phyloP scores from a whole-genome alignment of 805 yeast genomes.

The Ogataea thermomethanolica region DNA sequence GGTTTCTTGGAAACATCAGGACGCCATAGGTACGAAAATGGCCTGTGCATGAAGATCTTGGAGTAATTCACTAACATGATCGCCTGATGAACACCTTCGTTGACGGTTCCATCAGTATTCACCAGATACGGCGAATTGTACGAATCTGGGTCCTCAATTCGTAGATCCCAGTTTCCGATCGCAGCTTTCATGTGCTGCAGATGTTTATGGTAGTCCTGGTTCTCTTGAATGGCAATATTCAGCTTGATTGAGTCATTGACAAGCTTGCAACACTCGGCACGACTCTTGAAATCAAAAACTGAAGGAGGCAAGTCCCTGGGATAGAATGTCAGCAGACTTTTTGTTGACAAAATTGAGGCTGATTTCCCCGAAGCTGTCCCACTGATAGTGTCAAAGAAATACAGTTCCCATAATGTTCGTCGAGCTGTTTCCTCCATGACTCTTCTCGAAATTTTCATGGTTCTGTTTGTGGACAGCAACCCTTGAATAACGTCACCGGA shows the following conservation, averaged over 20 bases:
- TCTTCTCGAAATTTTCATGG: constrained; percentile 18
- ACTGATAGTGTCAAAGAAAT: constrained; percentile 48
- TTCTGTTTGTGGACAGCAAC: constrained; percentile 19
- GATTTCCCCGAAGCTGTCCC: constrained; percentile 53
- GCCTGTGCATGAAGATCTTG: constrained; percentile 52
- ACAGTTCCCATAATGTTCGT: constrained; percentile 50
- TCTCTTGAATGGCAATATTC: constrained; percentile 43
- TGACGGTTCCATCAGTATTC: constrained; percentile 41
- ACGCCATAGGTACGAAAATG: constrained; percentile 51
- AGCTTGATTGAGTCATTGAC: constrained; percentile 48
- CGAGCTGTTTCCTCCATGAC: constrained; percentile 37
- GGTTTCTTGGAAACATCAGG: constrained; percentile 43
- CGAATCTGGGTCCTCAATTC: constrained; percentile 41
- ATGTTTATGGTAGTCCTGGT: constrained; percentile 36
- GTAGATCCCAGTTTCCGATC: constrained; percentile 49
- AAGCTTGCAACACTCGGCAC: constrained; percentile 45
- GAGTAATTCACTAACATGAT: constrained; percentile 47
- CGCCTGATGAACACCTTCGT: constrained; percentile 54
- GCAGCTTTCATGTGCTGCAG: constrained; percentile 42
- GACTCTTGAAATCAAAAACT: constrained; percentile 44
- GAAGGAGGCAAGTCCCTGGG: constrained; percentile 37
- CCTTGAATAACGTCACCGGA: constrained; percentile 19
- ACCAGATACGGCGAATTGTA: constrained; percentile 42
- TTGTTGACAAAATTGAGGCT: constrained; percentile 37
- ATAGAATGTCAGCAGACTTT: constrained; percentile 35